phyloP scores from a whole-genome alignment of 352 stramenopile species.

The Phytophthora europaea region DNA sequence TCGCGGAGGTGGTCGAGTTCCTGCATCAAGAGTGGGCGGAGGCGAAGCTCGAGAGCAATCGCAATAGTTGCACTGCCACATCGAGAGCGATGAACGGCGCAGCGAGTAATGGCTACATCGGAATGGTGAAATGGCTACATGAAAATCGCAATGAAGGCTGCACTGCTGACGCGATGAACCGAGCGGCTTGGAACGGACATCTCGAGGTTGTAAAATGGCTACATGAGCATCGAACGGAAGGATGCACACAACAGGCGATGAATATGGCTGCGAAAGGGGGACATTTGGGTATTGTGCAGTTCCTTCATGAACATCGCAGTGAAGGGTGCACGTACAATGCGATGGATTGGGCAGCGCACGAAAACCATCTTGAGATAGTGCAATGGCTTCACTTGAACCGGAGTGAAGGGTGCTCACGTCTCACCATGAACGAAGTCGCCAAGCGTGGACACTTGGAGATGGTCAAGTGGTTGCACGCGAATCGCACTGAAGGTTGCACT shows the following conservation, averaged over 20 bases:
- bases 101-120: conserved; percentile 38
- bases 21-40: conserved; percentile 28
- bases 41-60: conserved; percentile 27
- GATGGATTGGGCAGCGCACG: conserved; percentile 42
- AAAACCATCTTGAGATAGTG: conserved; percentile 38
- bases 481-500: conserved; percentile 40
- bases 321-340: conserved; percentile 48
- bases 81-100: conserved; percentile 37
- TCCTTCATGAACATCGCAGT: conserved; percentile 35
- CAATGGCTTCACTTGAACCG: conserved; percentile 40
- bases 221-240: conserved; percentile 33
- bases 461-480: conserved; percentile 36
- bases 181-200: conserved; percentile 40
- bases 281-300: conserved; percentile 43
- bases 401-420: conserved; percentile 41
- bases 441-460: conserved; percentile 41
- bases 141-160: conserved; percentile 37
- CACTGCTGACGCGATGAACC: conserved; percentile 43
- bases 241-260: conserved; percentile 45
- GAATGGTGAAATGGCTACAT: conserved; percentile 44
- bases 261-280: conserved; percentile 41
- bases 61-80: conserved; percentile 23
- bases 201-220: conserved; percentile 39
- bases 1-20: conserved; percentile 39
- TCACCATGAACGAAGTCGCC: conserved; percentile 44